phyloP scores from a whole-genome alignment of 192 early-diverging fungal genomes.

The Oehlia diaphana region DNA sequence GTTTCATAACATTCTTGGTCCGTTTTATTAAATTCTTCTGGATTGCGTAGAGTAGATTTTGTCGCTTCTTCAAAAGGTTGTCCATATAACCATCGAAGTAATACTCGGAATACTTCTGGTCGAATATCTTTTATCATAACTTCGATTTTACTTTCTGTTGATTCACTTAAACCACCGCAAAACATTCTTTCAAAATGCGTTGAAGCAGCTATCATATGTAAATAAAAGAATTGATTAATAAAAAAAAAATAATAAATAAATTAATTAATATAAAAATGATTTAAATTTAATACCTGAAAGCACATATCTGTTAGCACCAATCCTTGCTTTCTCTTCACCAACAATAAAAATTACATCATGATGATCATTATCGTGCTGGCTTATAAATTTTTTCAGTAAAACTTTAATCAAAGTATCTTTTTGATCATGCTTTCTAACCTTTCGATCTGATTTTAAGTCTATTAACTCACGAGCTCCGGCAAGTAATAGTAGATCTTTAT shows the following conservation, averaged over 20 bases:
- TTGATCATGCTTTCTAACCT: neutral
- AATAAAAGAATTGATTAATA: neutral
- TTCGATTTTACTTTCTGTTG: neutral
- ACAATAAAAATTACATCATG: too few species aligned
- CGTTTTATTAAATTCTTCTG: too few species aligned
- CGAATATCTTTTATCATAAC: neutral
- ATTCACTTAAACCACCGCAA: neutral
- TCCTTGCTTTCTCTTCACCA: too few species aligned
- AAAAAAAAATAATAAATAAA: too few species aligned
- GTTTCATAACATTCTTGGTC: neutral
- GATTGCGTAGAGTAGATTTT: neutral
- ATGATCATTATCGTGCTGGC: too few species aligned
- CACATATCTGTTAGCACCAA: too few species aligned
- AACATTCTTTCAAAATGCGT: neutral
- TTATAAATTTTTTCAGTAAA: neutral
- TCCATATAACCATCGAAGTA: constrained; percentile 1
- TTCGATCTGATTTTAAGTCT: neutral
- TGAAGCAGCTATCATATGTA: neutral
- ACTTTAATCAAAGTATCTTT: neutral
- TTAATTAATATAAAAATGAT: neutral
- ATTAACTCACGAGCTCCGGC: neutral
- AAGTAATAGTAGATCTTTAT: neutral
- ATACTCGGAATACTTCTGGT: neutral
- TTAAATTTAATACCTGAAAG: neutral
- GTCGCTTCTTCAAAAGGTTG: neutral